Base-by-base conservation (phyloP, 2,329 filamentous ascomycete species). In the Rhytidhysteron rufulum region DNA sequence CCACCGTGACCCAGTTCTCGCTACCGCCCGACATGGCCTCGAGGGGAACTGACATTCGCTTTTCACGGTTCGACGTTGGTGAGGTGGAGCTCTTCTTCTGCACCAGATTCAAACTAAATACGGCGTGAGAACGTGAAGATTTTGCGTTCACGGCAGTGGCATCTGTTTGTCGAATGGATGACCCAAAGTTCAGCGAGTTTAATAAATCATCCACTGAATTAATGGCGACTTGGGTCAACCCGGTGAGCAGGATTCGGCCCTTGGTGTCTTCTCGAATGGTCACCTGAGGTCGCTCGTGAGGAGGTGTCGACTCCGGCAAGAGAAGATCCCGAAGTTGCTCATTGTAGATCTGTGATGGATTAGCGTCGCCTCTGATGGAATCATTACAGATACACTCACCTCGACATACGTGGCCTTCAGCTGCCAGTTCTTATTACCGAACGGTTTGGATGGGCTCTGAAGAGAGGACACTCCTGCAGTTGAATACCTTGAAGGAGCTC, bases 71-170 rank as follows among this genome's bases (percentile, higher is more conserved):
- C 13, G 80, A 73, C 3, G 75, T 68, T 5, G 60, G 54, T 4
- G 55, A 45, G 11, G 55, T 48, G 43, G 80, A 81, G 51, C 64
- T 76, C 67, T 88, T 93, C 56, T 86, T 86, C 70, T 96, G 88
- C 6, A 97, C 77, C 6, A 98, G 77, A 56, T 97, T 97, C 47
- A 98, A 72, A 60, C 88, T 96, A 68, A 98, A 97, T 21, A 98
- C 90, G 24, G 93, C 93, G 63, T 98, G 93, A 1, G 93, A 98
- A 49, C 93, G 88, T 9, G 93, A 98, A 0, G 93, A 98, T 62
- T 95, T 91, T 31, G 91, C 93, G 61, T 98, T 98, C 60, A 97
- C 93, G 3, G 91, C 93, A 2, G 93, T 98, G 18, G 93, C 85
- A 68, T 98, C 93, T 0, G 93, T 98, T 62, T 98, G 93, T 45